These are phyloP conservation scores for Bauhinia variegata DNA, from an alignment of 306 rosid species.

Conservation along the genomic window DNA sequence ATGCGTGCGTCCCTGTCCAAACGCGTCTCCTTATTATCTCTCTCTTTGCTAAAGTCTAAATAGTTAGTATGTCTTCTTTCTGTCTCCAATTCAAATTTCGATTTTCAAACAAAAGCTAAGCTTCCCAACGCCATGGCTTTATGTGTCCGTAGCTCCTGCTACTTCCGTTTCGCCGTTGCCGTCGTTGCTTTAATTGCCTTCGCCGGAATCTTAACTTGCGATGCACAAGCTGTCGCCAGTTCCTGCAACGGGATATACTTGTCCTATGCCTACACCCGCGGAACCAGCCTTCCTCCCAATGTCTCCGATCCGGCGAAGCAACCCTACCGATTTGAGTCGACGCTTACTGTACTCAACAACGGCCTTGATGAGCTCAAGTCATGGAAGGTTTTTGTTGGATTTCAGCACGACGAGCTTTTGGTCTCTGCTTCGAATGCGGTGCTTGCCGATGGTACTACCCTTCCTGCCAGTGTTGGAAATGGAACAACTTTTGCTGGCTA, in stretches of 20 bases:
- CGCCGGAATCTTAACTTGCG: slow-evolving; percentile 13
- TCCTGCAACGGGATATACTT: slow-evolving; percentile 73
- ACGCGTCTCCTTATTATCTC: slow-evolving; percentile 38
- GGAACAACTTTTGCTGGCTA: slow-evolving; percentile 81
- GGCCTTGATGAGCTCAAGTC: slow-evolving; percentile 79
- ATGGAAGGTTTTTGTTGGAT: slow-evolving; percentile 82
- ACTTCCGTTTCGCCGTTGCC: slow-evolving; percentile 32
- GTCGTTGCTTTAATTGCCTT: slow-evolving; percentile 21
- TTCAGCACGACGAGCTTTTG: slow-evolving; percentile 66
- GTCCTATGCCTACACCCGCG: slow-evolving; percentile 59
- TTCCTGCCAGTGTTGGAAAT: slow-evolving; percentile 71
- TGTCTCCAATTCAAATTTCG: slow-evolving; percentile 35
- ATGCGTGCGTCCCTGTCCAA: neutral
- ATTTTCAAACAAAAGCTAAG: slow-evolving; percentile 14
- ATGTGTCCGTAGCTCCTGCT: neutral
- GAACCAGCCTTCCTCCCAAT: slow-evolving; percentile 55
- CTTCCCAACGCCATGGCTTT: slow-evolving; percentile 19
- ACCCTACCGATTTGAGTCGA: slow-evolving; percentile 79
- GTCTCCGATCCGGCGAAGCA: slow-evolving; percentile 48
- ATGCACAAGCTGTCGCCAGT: slow-evolving; percentile 39
- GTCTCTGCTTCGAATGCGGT: slow-evolving; percentile 77
- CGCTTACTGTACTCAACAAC: slow-evolving; percentile 73
- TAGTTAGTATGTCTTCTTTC: neutral
- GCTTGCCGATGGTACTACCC: slow-evolving; percentile 55
- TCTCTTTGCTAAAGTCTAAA: slow-evolving; percentile 24